Conservation (phyloP, 352 stramenopile genomes). For the Globisporangium nagaii region DNA sequence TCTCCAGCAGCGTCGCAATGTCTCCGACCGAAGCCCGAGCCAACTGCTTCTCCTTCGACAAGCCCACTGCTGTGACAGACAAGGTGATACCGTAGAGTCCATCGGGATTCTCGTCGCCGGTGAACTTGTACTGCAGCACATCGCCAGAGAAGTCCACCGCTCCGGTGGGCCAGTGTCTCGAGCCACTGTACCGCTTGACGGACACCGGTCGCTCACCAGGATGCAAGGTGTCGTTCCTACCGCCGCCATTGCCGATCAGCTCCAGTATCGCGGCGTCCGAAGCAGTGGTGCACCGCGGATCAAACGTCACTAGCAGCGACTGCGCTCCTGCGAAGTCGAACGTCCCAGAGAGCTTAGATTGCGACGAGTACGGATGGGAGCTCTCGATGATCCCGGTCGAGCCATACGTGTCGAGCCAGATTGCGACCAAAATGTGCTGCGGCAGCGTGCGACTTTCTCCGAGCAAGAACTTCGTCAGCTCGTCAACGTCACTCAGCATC, state of each 20-base stretch:
- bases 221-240: conserved; percentile 8
- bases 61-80: conserved; percentile 47
- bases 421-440: conserved; percentile 48
- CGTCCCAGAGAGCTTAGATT: conserved; percentile 19
- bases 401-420: conserved; percentile 82
- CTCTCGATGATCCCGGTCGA: conserved; percentile 55
- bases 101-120: conserved; percentile 47
- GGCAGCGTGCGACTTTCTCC: conserved; percentile 37
- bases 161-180: conserved; percentile 39
- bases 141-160: conserved; percentile 55
- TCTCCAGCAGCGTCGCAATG: conserved; percentile 30
- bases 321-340: conserved; percentile 55
- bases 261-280: conserved; percentile 17
- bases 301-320: conserved; percentile 56
- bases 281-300: conserved; percentile 49
- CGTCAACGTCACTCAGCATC: conserved; percentile 45
- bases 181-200: conserved; percentile 31
- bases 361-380: conserved; percentile 45
- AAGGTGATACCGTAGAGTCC: conserved; percentile 54
- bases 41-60: conserved; percentile 64
- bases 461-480: conserved; percentile 57
- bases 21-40: conserved; percentile 29
- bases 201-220: conserved; percentile 15
- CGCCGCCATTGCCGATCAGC: neutral
- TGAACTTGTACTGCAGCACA: conserved; percentile 55